Conservation (phyloP, 1,284 basidiomycete species). For the Mycena citricolor region DNA sequence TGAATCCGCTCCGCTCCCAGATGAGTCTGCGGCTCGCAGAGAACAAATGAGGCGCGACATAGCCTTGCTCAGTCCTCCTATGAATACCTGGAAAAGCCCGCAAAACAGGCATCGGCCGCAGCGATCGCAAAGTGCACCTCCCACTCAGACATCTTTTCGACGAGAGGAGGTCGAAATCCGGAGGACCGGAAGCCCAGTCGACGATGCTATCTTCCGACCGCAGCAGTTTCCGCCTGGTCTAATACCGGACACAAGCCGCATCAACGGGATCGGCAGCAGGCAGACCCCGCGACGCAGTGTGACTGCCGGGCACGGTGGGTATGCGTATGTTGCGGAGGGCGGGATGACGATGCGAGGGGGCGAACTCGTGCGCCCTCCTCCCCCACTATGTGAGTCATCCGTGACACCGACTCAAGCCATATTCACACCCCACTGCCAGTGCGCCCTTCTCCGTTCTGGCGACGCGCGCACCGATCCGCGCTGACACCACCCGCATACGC, state of each 20-base stretch:
- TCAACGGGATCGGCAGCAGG: neutral
- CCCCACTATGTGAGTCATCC: constrained; percentile 56
- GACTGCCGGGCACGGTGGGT: constrained; percentile 30
- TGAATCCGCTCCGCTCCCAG: constrained; percentile 37
- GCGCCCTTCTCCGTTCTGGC: constrained; percentile 74
- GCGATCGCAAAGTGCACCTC: constrained; percentile 47
- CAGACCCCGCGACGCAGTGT: constrained; percentile 23
- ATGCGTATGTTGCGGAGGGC: constrained; percentile 25
- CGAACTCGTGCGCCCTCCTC: constrained; percentile 54
- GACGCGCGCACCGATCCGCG: constrained; percentile 62
- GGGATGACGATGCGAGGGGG: constrained; percentile 39
- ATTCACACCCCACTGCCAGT: constrained; percentile 28
- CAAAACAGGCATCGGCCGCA: constrained; percentile 37
- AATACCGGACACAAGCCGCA: neutral
- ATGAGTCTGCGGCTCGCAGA: constrained; percentile 18
- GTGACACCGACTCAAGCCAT: neutral
- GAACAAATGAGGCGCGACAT: constrained; percentile 30
- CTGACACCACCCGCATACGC: constrained; percentile 66
- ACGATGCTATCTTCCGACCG: constrained; percentile 12
- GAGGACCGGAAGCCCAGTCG: constrained; percentile 19
- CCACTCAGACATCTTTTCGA: constrained; percentile 30
- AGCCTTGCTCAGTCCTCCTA: constrained; percentile 48
- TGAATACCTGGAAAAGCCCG: constrained; percentile 44
- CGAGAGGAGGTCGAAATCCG: constrained; percentile 24
- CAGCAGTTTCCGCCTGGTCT: constrained; percentile 14